These are phyloP conservation scores for Geranium rotundifolium DNA, from an alignment of 345 rosid species.

Conservation along the genomic window DNA sequence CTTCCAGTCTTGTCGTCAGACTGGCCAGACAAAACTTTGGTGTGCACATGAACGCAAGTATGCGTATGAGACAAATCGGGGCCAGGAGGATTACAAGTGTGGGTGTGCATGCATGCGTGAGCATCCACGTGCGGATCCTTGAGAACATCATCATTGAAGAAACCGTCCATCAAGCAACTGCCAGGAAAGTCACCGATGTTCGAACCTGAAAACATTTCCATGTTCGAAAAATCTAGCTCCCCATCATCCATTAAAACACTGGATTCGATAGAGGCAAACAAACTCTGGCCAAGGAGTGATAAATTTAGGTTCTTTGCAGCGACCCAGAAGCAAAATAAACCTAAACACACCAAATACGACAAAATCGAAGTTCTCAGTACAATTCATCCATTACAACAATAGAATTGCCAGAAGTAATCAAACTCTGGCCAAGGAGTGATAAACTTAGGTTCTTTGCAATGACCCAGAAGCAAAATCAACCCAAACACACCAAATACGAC, in stretches of 20 bases:
- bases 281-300: too few relatives aligned
- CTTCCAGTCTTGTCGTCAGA: constrained; percentile 51
- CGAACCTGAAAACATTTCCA: constrained; percentile 46
- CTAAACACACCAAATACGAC: too few relatives aligned
- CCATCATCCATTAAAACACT: constrained; percentile 61
- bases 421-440: too few relatives aligned
- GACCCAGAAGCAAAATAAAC: too few relatives aligned
- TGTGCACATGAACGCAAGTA: constrained; percentile 86
- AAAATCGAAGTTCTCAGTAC: too few relatives aligned
- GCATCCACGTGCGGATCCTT: constrained; percentile 65
- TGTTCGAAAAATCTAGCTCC: constrained; percentile 78
- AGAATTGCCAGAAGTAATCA: too few relatives aligned
- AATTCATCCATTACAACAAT: constrained; percentile 50
- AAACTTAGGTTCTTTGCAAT: too few relatives aligned
- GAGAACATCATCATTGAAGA: constrained; percentile 25
- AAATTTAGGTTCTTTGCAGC: too few relatives aligned
- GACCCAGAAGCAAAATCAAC: too few relatives aligned
- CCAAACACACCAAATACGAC: too few relatives aligned
- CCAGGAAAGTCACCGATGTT: constrained; percentile 50
- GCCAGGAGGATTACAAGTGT: constrained; percentile 92
- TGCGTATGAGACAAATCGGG: constrained; percentile 82
- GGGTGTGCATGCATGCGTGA: constrained; percentile 86
- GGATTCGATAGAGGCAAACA: too few relatives aligned
- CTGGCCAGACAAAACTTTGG: constrained; percentile 54
- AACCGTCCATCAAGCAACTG: constrained; percentile 55